Evolutionary conservation across 768 basidiomycete species (phyloP).

Genomic region (Auricularia sp.): DNA sequence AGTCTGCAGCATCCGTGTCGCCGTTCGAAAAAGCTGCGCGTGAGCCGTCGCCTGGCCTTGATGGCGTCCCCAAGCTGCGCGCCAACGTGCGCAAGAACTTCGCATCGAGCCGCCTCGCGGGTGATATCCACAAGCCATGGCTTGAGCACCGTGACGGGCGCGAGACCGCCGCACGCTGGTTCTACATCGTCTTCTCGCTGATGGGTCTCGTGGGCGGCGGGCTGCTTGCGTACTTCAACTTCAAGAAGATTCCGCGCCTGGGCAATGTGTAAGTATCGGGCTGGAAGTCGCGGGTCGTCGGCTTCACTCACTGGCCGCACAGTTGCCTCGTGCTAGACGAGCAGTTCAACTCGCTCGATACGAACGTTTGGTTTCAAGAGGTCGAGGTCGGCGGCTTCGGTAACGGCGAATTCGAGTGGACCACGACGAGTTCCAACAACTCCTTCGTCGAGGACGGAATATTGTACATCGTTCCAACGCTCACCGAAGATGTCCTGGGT

Average conservation of each 20-base stretch:
- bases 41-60: not conserved
- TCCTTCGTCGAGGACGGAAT: slow-evolving; percentile 63
- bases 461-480: slow-evolving; percentile 78
- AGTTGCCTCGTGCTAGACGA: too few species aligned
- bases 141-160: not conserved
- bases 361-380: slow-evolving; percentile 26
- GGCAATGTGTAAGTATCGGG: slow-evolving; percentile 20
- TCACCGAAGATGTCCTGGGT: slow-evolving; percentile 67
- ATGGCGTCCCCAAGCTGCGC: not conserved
- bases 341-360: too few species aligned
- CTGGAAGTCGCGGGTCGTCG: slow-evolving; percentile 29
- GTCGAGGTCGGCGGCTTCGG: slow-evolving; percentile 78
- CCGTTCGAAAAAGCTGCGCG: not conserved
- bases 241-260: slow-evolving; percentile 35
- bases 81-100: not conserved
- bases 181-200: not conserved
- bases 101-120: not conserved
- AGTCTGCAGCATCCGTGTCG: not conserved
- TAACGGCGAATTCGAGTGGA: slow-evolving; percentile 79
- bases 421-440: slow-evolving; percentile 59
- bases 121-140: not conserved
- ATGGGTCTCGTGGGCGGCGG: not conserved
- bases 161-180: not conserved
- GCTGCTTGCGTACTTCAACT: slow-evolving; percentile 20
- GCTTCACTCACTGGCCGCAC: too few species aligned